phyloP scores from a whole-genome alignment of 805 yeast genomes.

The Torulaspora indica region DNA sequence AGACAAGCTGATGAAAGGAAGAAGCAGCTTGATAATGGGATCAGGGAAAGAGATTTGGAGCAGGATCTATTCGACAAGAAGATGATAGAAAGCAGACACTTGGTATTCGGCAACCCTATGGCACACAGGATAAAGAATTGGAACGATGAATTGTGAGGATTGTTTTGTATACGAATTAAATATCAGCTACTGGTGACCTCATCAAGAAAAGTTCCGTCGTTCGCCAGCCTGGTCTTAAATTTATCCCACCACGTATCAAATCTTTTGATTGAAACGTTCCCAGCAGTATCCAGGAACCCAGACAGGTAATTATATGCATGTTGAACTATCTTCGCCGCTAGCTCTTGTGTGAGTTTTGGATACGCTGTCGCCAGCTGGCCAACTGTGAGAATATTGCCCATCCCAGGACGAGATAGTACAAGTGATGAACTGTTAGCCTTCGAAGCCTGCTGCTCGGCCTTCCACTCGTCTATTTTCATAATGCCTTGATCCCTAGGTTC shows the following conservation, averaged over 20 bases:
- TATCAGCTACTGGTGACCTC: slow-evolving; percentile 33
- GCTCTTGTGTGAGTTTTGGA: slow-evolving; percentile 46
- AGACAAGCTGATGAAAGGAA: slow-evolving; percentile 39
- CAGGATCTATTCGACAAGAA: slow-evolving; percentile 38
- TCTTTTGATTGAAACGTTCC: slow-evolving; percentile 79
- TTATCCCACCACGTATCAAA: slow-evolving; percentile 96
- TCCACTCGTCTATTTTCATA: slow-evolving; percentile 46
- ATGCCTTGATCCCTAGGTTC: slow-evolving; percentile 72
- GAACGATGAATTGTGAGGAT: slow-evolving; percentile 44
- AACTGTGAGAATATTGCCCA: slow-evolving; percentile 26
- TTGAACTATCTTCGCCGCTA: slow-evolving; percentile 84
- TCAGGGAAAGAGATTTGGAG: slow-evolving; percentile 32
- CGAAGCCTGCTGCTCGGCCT: slow-evolving; percentile 21
- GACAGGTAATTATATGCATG: slow-evolving; percentile 89
- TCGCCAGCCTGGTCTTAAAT: slow-evolving; percentile 66
- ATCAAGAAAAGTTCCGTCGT: slow-evolving; percentile 80
- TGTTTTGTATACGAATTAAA: background rate
- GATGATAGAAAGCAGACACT: slow-evolving; percentile 50
- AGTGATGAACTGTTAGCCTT: slow-evolving; percentile 25
- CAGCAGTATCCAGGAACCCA: slow-evolving; percentile 75
- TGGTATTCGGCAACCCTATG: slow-evolving; percentile 71
- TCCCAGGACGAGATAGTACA: slow-evolving; percentile 30
- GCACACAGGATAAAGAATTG: slow-evolving; percentile 55
- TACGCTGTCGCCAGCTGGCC: slow-evolving; percentile 35
- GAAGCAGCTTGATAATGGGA: slow-evolving; percentile 22